These are phyloP conservation scores for Tolypocladium sp. DNA, from an alignment of 2,329 filamentous ascomycete species.

Conservation along the genomic window DNA sequence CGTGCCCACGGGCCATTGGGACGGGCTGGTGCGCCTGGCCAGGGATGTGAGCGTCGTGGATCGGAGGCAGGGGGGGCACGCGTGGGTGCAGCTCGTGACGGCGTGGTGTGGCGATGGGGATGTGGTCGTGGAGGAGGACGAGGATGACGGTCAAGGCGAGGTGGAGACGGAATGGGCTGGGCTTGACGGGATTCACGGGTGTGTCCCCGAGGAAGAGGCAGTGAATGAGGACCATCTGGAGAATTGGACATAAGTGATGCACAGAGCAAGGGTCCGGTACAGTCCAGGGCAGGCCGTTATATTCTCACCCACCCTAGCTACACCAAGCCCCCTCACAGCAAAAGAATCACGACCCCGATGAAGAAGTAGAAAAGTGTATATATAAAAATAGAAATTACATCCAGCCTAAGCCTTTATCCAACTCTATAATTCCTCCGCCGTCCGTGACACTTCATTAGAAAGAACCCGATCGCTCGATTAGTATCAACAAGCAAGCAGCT, in stretches of 20 bases:
- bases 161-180: background rate
- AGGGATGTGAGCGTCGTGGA: background rate
- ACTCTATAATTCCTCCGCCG: background rate
- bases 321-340: background rate
- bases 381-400: background rate
- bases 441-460: background rate
- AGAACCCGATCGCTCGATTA: background rate
- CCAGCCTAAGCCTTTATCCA: background rate
- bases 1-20: conserved; percentile 8
- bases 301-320: background rate
- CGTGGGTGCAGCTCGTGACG: conserved; percentile 4
- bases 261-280: background rate
- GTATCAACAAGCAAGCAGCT: background rate
- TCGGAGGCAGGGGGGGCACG: background rate
- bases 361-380: background rate
- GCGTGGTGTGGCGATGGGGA: conserved; percentile 1
- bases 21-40: conserved; percentile 5
- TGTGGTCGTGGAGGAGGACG: background rate
- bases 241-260: background rate
- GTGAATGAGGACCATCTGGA: background rate
- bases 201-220: background rate
- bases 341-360: background rate
- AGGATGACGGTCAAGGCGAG: background rate
- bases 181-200: background rate
- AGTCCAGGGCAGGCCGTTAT: background rate